A percentile compares a stretch with the other conserved stretches of the same genome.
These are phyloP conservation scores for Aspergillus sp. DNA, from an alignment of 2,329 filamentous ascomycete species.

Conservation along the genomic window DNA sequence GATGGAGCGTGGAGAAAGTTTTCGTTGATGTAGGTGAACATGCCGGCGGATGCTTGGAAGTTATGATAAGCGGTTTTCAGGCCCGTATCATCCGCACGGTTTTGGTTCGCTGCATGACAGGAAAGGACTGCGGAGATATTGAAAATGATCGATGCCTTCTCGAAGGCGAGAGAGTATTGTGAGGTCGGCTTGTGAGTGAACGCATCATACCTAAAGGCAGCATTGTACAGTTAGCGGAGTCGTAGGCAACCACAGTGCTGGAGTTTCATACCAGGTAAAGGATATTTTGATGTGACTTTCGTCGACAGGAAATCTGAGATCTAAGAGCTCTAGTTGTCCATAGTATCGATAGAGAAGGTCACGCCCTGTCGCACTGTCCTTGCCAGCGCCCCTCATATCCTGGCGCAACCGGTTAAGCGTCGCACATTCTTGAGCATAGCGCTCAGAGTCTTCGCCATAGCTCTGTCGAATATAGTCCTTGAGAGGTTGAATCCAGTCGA, in stretches of 20 bases:
- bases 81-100: slow-evolving; percentile 85
- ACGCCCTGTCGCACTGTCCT: slow-evolving; percentile 89
- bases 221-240: slow-evolving; percentile 6
- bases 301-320: slow-evolving; percentile 93
- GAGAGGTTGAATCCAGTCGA: slow-evolving; percentile 92
- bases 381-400: slow-evolving; percentile 96
- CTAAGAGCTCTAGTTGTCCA: slow-evolving; percentile 90
- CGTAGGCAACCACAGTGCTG: slow-evolving; percentile 14
- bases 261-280: slow-evolving; percentile 77
- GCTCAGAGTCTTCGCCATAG: slow-evolving; percentile 94
- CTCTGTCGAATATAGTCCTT: slow-evolving; percentile 91
- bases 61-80: slow-evolving; percentile 97
- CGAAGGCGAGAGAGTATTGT: slow-evolving; percentile 94
- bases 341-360: slow-evolving; percentile 97
- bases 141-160: slow-evolving; percentile 99
- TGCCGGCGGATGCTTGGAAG: slow-evolving; percentile 95
- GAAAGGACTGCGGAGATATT: slow-evolving; percentile 97
- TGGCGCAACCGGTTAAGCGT: slow-evolving; percentile 92
- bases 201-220: slow-evolving; percentile 79
- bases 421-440: slow-evolving; percentile 91
- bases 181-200: slow-evolving; percentile 98
- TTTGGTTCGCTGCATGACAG: slow-evolving; percentile 91
- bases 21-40: slow-evolving; percentile 99
- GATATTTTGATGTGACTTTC: slow-evolving; percentile 99
- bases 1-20: slow-evolving; percentile 98